Evolutionary conservation across 129 eudicot species (phyloP).

Genomic region (Gnaphalium uliginosum): DNA sequence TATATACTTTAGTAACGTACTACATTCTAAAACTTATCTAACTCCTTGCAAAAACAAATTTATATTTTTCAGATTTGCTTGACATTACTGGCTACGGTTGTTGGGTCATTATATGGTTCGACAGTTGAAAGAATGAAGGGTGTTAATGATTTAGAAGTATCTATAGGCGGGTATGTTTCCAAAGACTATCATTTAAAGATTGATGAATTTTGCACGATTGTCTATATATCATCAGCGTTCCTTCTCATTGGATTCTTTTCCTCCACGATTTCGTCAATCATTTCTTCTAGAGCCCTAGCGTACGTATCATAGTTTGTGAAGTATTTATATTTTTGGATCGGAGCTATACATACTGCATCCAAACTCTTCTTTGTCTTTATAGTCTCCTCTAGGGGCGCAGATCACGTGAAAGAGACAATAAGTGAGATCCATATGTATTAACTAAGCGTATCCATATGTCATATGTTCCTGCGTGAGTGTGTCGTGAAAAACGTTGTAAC

Average conservation of each 20-base stretch:
- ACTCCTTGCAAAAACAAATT: too few relatives aligned
- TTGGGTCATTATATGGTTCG: slow-evolving; percentile 24
- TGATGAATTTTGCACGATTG: slow-evolving; percentile 11
- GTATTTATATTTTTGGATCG: neutral
- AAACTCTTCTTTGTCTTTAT: too few relatives aligned
- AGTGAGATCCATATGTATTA: too few relatives aligned
- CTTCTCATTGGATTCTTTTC: slow-evolving; percentile 23
- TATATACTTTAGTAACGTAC: neutral
- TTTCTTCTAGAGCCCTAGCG: slow-evolving; percentile 18
- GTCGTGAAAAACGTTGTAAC: too few relatives aligned
- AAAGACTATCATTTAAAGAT: slow-evolving; percentile 11
- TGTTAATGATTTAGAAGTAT: too few relatives aligned
- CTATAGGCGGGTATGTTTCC: neutral
- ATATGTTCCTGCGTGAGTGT: too few relatives aligned
- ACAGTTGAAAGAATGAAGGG: slow-evolving; percentile 21
- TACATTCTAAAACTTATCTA: neutral
- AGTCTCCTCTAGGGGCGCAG: too few relatives aligned
- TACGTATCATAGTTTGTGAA: slow-evolving; percentile 9
- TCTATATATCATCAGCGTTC: slow-evolving; percentile 18
- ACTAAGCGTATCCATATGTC: too few relatives aligned
- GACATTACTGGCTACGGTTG: slow-evolving; percentile 20
- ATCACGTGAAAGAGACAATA: too few relatives aligned
- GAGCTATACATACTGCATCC: neutral
- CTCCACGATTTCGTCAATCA: slow-evolving; percentile 18
- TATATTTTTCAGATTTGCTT: slow-evolving; percentile 1